Percentiles rank a stretch among this genome's conserved stretches.
These are phyloP conservation scores for Globisporangium recalcitrans DNA, from an alignment of 352 stramenopile genomes.

Conservation along the genomic window DNA sequence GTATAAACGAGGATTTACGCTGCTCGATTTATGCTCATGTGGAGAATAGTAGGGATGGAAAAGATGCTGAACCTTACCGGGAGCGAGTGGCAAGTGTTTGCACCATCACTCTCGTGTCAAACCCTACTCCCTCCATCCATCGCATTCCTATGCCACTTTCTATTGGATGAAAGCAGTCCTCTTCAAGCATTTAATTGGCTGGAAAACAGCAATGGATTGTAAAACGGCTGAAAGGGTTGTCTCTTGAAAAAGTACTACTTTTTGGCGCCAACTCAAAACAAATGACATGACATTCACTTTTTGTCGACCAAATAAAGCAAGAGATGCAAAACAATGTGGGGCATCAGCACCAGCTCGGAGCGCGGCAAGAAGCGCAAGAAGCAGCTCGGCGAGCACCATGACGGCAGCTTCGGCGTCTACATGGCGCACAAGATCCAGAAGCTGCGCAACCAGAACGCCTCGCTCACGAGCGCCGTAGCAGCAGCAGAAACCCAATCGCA, in stretches of 20 bases:
- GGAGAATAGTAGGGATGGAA: neutral
- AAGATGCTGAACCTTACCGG: neutral
- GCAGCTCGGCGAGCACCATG: conserved; percentile 80
- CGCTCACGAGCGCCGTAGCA: conserved; percentile 16
- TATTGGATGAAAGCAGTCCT: neutral
- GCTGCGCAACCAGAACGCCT: conserved; percentile 66
- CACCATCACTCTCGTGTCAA: neutral
- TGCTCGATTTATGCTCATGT: neutral
- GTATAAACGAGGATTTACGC: neutral
- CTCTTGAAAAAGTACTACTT: too few relatives aligned
- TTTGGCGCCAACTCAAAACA: too few relatives aligned
- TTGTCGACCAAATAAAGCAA: neutral
- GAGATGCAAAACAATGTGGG: neutral
- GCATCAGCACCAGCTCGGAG: neutral
- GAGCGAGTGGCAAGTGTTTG: neutral
- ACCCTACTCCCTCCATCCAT: neutral
- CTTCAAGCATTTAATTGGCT: neutral
- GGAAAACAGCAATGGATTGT: neutral
- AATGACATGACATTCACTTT: too few relatives aligned
- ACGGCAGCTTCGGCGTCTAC: conserved; percentile 85
- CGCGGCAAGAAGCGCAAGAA: conserved; percentile 29
- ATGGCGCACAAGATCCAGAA: conserved; percentile 91
- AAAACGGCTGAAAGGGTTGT: too few relatives aligned
- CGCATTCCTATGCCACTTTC: neutral
- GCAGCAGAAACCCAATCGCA: neutral